These are phyloP conservation scores for Mortierella sp. DNA, from an alignment of 371 early-diverging fungal genomes.

Conservation along the genomic window DNA sequence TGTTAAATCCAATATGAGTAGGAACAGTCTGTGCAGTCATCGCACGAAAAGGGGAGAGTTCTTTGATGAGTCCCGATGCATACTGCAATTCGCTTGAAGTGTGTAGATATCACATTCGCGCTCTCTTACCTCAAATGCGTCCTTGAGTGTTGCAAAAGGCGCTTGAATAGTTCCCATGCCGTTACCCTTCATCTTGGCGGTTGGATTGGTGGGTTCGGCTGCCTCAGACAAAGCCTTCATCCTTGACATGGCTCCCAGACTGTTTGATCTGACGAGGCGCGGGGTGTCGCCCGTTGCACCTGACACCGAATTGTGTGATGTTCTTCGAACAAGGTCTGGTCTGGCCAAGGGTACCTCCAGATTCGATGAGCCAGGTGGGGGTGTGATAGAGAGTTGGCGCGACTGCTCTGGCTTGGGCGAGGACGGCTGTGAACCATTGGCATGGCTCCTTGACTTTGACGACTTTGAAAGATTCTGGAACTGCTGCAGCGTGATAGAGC, in stretches of 20 bases:
- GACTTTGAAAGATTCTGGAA: constrained; percentile 66
- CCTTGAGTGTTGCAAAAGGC: constrained; percentile 85
- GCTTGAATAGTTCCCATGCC: constrained; percentile 79
- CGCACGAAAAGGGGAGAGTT: too few species aligned
- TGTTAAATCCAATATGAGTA: constrained; percentile 85
- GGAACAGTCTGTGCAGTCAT: constrained; percentile 69
- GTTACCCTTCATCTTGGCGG: constrained; percentile 70
- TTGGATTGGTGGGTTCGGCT: constrained; percentile 37
- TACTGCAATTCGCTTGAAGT: too few species aligned
- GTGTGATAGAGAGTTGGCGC: not conserved
- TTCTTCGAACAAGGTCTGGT: constrained; percentile 24
- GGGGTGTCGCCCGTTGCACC: constrained; percentile 24
- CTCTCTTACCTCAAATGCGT: constrained; percentile 71
- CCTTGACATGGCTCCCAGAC: constrained; percentile 60
- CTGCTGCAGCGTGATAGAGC: constrained; percentile 76
- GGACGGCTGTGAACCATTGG: constrained; percentile 15
- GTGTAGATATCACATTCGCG: not conserved
- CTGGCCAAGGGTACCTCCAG: constrained; percentile 2
- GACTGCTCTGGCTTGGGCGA: constrained; percentile 26
- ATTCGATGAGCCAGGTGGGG: constrained; percentile 10
- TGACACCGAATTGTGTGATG: constrained; percentile 12
- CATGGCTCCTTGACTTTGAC: constrained; percentile 6
- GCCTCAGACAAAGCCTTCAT: constrained; percentile 33
- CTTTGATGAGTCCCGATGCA: not conserved
- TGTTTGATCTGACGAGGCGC: constrained; percentile 62